Percentiles rank a stretch among this genome's conserved stretches.
Evolutionary conservation across 192 early-diverging fungal genomes (phyloP).

Genomic region (Mortierella claussenii): DNA sequence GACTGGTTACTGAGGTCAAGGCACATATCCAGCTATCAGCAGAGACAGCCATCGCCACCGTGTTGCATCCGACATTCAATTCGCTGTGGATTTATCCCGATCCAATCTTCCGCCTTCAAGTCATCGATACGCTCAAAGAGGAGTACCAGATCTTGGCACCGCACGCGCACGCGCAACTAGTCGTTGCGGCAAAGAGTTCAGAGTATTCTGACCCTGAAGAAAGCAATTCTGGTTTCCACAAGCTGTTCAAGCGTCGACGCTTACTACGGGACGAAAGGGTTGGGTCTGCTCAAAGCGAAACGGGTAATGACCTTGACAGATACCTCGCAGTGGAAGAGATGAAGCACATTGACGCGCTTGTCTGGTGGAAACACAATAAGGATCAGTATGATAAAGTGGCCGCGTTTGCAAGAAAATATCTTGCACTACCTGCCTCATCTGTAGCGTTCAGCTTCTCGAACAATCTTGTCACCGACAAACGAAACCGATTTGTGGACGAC

Average conservation of each 20-base stretch:
- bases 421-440: slow-evolving; percentile 14
- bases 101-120: neutral
- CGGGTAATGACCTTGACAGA: neutral
- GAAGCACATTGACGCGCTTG: neutral
- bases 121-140: neutral
- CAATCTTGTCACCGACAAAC: slow-evolving; percentile 5
- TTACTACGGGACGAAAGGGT: neutral
- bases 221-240: neutral
- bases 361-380: slow-evolving; percentile 22
- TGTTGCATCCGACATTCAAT: neutral
- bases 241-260: neutral
- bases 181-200: too few relatives aligned
- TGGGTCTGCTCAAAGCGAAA: neutral
- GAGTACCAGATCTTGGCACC: neutral
- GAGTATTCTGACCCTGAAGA: neutral
- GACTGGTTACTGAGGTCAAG: neutral
- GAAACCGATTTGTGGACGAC: too few relatives aligned
- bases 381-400: slow-evolving; percentile 5
- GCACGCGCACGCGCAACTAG: neutral
- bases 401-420: slow-evolving; percentile 22
- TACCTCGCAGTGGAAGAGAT: neutral
- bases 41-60: neutral
- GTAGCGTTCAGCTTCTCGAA: slow-evolving; percentile 23
- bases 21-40: neutral
- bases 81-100: neutral